A percentile compares a stretch with the other conserved stretches of the same genome.
Evolutionary conservation across 169 alveolate species (phyloP).

Genomic region (Hepatocystis sp.): DNA sequence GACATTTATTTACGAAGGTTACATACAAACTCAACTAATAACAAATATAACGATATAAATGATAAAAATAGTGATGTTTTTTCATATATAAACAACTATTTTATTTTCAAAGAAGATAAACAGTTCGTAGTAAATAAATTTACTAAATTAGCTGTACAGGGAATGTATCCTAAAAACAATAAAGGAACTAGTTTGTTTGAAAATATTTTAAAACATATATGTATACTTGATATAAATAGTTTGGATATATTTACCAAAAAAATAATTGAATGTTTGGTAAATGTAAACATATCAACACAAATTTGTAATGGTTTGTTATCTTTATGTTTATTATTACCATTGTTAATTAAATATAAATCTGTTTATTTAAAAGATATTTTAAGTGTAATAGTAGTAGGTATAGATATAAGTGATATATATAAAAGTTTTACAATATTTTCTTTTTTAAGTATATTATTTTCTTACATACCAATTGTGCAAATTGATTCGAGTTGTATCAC

Average conservation of each 20-base stretch:
- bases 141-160: conserved; percentile 43
- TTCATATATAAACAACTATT: conserved; percentile 37
- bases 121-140: conserved; percentile 47
- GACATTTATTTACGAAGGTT: conserved; percentile 12
- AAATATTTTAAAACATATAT: conserved; percentile 63
- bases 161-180: conserved; percentile 62
- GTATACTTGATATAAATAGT: conserved; percentile 51
- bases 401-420: conserved; percentile 65
- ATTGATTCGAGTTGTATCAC: conserved; percentile 18
- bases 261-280: conserved; percentile 39
- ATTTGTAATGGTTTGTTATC: conserved; percentile 61
- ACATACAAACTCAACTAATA: too few species aligned
- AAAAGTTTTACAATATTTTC: conserved; percentile 71
- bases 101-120: conserved; percentile 53
- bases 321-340: conserved; percentile 61
- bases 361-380: conserved; percentile 33
- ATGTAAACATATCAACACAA: conserved; percentile 64
- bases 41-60: neutral
- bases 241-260: conserved; percentile 52
- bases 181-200: conserved; percentile 66
- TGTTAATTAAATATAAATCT: conserved; percentile 48
- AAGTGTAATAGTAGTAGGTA: conserved; percentile 57
- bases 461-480: conserved; percentile 60
- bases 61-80: conserved; percentile 7
- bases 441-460: conserved; percentile 51